A percentile compares a stretch with the other conserved stretches of the same genome.
Conservation (phyloP, 331 rosid species). For the Malus hybrid region DNA sequence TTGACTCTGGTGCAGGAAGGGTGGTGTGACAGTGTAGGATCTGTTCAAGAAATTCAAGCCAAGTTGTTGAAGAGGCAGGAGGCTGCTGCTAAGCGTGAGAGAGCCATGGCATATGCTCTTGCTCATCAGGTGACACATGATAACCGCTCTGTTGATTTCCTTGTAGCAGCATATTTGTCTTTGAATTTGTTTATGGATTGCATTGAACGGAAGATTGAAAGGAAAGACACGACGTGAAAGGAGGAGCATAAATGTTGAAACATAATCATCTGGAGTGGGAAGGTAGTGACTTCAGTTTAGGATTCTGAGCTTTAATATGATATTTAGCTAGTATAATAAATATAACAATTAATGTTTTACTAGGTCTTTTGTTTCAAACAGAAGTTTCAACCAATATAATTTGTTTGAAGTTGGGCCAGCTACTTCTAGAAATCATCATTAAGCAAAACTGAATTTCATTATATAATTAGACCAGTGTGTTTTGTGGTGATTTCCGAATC, state of each 20-base stretch:
- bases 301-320: neutral
- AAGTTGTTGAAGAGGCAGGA: constrained; percentile 90
- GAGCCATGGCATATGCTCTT: constrained; percentile 98
- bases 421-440: too few species aligned
- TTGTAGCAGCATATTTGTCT: neutral
- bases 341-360: neutral
- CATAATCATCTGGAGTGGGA: neutral
- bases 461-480: neutral
- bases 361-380: neutral
- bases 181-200: neutral
- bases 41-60: constrained; percentile 87
- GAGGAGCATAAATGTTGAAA: neutral
- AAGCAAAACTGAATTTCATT: neutral
- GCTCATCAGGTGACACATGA: constrained; percentile 74
- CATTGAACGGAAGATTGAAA: neutral
- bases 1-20: constrained; percentile 61
- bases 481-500: too few species aligned
- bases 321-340: neutral
- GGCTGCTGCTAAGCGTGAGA: constrained; percentile 97
- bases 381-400: neutral
- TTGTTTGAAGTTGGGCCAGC: neutral
- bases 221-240: neutral
- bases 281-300: neutral
- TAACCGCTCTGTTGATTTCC: neutral
- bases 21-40: constrained; percentile 91